Evolutionary conservation across 768 basidiomycete genomes (phyloP).

Genomic region (Lenzites betulinus): DNA sequence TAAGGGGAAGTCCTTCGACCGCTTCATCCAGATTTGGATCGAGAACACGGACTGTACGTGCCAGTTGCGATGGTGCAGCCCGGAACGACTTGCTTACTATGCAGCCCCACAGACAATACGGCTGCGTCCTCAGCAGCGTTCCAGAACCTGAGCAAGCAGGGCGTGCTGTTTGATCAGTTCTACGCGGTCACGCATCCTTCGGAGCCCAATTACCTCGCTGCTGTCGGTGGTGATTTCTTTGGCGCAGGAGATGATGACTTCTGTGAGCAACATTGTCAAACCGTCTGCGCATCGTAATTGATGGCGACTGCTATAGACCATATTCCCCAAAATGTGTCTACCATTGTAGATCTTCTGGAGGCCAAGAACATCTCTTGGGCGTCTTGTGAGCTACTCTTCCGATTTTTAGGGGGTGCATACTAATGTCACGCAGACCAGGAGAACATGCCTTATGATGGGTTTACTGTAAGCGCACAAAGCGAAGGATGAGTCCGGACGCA

Average conservation of each 20-base stretch:
- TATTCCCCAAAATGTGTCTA: slow-evolving; percentile 53
- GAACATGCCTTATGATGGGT: slow-evolving; percentile 55
- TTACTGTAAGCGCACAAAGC: slow-evolving; percentile 20
- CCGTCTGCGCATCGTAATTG: background rate
- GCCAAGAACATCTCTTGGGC: slow-evolving; percentile 59
- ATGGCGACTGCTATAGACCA: slow-evolving; percentile 1
- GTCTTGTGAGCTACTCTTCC: slow-evolving; percentile 34
- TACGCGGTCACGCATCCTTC: slow-evolving; percentile 59
- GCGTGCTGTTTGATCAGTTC: slow-evolving; percentile 46
- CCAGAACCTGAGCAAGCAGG: slow-evolving; percentile 46
- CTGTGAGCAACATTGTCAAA: slow-evolving; percentile 21
- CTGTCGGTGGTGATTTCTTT: slow-evolving; percentile 54
- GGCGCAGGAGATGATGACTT: slow-evolving; percentile 48
- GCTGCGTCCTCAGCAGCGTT: slow-evolving; percentile 33
- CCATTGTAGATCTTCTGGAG: slow-evolving; percentile 62
- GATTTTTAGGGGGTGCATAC: background rate
- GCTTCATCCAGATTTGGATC: slow-evolving; percentile 59
- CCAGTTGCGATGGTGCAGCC: slow-evolving; percentile 26
- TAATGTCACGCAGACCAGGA: slow-evolving; percentile 44
- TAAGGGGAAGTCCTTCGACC: slow-evolving; percentile 45
- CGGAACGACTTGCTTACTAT: background rate
- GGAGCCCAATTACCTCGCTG: slow-evolving; percentile 60
- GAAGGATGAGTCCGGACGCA: background rate
- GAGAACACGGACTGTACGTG: slow-evolving; percentile 59
- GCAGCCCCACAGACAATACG: slow-evolving; percentile 14